Percentiles rank a stretch among this genome's conserved stretches.
Evolutionary conservation across 768 basidiomycete genomes (phyloP).

Genomic region (Mycena floridula): DNA sequence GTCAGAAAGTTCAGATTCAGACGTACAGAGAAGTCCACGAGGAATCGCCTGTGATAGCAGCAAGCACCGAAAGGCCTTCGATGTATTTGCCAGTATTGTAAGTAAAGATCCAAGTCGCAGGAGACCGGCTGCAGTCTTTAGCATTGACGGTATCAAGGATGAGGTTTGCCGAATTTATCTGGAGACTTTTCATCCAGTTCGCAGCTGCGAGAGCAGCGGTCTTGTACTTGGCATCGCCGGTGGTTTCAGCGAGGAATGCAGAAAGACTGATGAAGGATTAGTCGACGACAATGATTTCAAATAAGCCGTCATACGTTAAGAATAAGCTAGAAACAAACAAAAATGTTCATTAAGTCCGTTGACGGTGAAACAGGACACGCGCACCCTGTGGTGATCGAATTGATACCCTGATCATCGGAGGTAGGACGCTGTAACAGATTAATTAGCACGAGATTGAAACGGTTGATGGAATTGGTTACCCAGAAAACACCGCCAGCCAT

Average conservation of each 20-base stretch:
- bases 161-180: slow-evolving; percentile 34
- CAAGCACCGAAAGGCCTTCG: slow-evolving; percentile 43
- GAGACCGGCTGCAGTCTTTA: slow-evolving; percentile 40
- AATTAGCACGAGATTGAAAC: no score
- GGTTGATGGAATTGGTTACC: slow-evolving; percentile 21
- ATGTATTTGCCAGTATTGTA: slow-evolving; percentile 51
- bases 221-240: slow-evolving; percentile 36
- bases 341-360: background rate
- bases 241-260: slow-evolving; percentile 41
- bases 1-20: background rate
- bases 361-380: slow-evolving; percentile 5
- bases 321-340: slow-evolving; percentile 29
- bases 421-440: slow-evolving; percentile 32
- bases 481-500: slow-evolving; percentile 56
- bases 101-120: slow-evolving; percentile 42
- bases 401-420: slow-evolving; percentile 33
- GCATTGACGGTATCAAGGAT: slow-evolving; percentile 43
- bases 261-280: slow-evolving; percentile 29
- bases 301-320: slow-evolving; percentile 24
- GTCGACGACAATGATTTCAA: background rate
- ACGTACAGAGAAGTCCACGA: slow-evolving; percentile 37
- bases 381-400: slow-evolving; percentile 48
- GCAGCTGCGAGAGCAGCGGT: slow-evolving; percentile 40
- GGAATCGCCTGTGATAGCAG: slow-evolving; percentile 32
- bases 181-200: slow-evolving; percentile 41